phyloP scores from a whole-genome alignment of 164 flowering plant genomes.

The Aristolochia californica region DNA sequence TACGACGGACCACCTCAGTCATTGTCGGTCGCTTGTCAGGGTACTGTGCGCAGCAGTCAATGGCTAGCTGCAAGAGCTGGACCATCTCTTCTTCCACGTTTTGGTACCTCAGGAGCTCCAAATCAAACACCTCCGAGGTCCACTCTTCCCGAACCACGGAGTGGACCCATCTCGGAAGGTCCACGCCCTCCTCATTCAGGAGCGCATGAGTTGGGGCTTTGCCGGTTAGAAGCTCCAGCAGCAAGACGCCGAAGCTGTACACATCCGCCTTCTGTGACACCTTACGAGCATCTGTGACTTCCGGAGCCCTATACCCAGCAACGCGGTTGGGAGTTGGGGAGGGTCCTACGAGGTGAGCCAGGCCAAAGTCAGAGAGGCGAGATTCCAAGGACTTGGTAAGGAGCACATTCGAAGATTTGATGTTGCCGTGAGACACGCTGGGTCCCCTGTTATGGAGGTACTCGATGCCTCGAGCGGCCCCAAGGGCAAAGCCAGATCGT shows the following conservation, averaged over 20 bases:
- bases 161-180: conserved; percentile 90
- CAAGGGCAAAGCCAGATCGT: conserved; percentile 67
- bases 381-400: conserved; percentile 56
- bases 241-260: conserved; percentile 82
- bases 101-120: conserved; percentile 72
- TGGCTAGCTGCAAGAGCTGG: conserved; percentile 64
- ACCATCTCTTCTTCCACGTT: conserved; percentile 87
- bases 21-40: conserved; percentile 83
- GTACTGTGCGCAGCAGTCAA: conserved; percentile 58
- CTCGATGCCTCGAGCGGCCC: conserved; percentile 66
- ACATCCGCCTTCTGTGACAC: conserved; percentile 86
- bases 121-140: conserved; percentile 76
- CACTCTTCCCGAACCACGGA: conserved; percentile 79
- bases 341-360: conserved; percentile 49
- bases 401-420: conserved; percentile 83
- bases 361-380: conserved; percentile 77
- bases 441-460: conserved; percentile 62
- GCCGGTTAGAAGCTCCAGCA: conserved; percentile 79
- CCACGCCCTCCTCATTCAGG: conserved; percentile 76
- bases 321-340: conserved; percentile 55
- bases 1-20: conserved; percentile 39
- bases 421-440: conserved; percentile 65
- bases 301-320: conserved; percentile 86
- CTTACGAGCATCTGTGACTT: conserved; percentile 62
- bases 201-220: conserved; percentile 69